Evolutionary conservation across 2,329 filamentous ascomycete genomes (phyloP), one percentile per base, ranked within the genome.

Genomic region (Talaromyces funiculosus): DNA sequence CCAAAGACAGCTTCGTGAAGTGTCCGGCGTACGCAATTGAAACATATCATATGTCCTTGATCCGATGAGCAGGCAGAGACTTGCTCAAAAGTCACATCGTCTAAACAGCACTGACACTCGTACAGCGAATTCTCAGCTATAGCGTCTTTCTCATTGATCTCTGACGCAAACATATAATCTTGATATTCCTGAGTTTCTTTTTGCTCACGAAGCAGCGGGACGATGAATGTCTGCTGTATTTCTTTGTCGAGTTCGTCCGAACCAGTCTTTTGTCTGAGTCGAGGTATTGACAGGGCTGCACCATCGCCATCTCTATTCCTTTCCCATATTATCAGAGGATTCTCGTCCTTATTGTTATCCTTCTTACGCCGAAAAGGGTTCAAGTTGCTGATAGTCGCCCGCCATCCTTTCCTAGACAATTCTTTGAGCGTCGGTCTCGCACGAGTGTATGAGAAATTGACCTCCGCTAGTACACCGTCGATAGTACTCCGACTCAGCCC

Each of bases 1-100:
- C 94, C 94, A 71, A 96, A 97, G 0, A 97, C 79, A 1, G 92
- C 92, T 72, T 97, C 93, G 54, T 88, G 89, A 62, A 93, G 83
- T 10, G 92, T 88, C 65, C 89, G 86, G 64, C 88, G 87, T 55
- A 97, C 87, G 73, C 94, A 97, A 49, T 84, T 84, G 74, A 92
- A 75, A 64, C 79, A 81, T 37, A 80, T 78, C n/a, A 78, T 66
- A 67, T 81, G 79, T 24, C 66, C 67, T 33, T 54, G 51, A 53
- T 70, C 68, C 10, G 69, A 67, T 14, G 77, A 78, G 65, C 79
- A 81, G 9, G 75, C 72, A 18, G 77, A 73, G 45, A 80, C 75
- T 63, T 79, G 74, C 67, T 81, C 79, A 59, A 81, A 81, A 2
- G 77, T 72, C 51, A 76, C 72, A 60, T 80, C 78, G 33, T 74